These are phyloP conservation scores for Oryza meyeriana DNA, from an alignment of 176 grass and related monocot genomes.

Conservation along the genomic window DNA sequence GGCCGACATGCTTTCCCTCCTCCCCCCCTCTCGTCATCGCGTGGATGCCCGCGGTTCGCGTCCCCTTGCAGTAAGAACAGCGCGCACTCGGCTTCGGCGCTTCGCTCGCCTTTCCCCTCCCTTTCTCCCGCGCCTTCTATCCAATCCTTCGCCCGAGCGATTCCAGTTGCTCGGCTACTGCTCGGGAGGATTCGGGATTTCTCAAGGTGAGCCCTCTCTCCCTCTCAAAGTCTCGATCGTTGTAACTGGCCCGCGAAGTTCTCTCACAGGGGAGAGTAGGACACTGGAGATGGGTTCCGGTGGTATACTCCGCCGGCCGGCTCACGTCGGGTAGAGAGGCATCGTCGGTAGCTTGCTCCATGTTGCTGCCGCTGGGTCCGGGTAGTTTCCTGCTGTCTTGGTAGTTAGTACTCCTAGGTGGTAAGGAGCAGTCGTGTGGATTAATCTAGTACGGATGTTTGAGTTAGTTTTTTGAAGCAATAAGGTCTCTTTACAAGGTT, in stretches of 20 bases:
- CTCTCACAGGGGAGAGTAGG: neutral
- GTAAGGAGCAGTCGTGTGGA: neutral
- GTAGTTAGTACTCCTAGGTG: slow-evolving; percentile 11
- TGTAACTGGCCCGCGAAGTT: neutral
- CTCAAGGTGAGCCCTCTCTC: slow-evolving; percentile 3
- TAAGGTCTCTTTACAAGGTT: neutral
- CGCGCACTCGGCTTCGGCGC: no score
- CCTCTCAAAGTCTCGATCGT: neutral
- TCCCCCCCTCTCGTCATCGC: no score
- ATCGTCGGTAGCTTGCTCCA: neutral
- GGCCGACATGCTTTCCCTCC: neutral
- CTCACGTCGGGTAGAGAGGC: neutral
- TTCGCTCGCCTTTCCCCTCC: no score
- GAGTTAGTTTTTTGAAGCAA: neutral
- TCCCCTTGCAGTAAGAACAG: no score
- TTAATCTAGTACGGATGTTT: neutral
- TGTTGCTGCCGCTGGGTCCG: neutral
- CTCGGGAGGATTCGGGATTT: neutral
- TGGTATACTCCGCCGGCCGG: neutral
- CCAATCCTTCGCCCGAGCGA: neutral
- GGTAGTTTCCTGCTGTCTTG: neutral
- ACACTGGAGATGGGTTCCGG: neutral
- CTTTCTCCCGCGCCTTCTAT: neutral
- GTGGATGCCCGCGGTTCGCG: no score
- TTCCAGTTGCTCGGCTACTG: neutral